These are phyloP conservation scores for Exophiala mesophila DNA, from an alignment of 2,329 filamentous ascomycete genomes.

Conservation along the genomic window DNA sequence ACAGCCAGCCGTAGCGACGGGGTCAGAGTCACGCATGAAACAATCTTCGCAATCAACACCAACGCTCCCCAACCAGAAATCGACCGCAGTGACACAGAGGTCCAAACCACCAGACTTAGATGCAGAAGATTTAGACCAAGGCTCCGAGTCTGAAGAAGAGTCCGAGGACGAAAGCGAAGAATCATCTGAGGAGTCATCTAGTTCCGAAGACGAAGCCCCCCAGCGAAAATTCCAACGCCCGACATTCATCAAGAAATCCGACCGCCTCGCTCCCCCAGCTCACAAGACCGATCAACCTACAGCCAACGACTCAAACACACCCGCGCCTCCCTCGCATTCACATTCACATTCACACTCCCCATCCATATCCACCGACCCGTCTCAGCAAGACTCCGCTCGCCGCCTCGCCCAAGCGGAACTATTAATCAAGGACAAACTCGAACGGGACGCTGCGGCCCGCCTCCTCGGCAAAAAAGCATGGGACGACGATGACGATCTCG, in stretches of 20 bases:
- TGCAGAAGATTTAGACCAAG: constrained; percentile 6
- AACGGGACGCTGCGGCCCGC: constrained; percentile 70
- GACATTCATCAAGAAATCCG: constrained; percentile 61
- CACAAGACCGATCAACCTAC: too few relatives aligned
- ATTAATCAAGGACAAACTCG: constrained; percentile 82
- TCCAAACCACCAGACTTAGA: constrained; percentile 1
- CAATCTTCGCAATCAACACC: constrained; percentile 1
- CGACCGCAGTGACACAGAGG: background rate
- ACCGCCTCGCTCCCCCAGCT: constrained; percentile 39
- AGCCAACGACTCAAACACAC: constrained; percentile 12
- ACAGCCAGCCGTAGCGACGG: constrained; percentile 28
- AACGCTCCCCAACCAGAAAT: constrained; percentile 9
- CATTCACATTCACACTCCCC: constrained; percentile 24
- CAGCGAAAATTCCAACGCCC: constrained; percentile 57
- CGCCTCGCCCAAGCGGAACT: constrained; percentile 69
- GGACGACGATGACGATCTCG: constrained; percentile 70
- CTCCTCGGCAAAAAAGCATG: constrained; percentile 76
- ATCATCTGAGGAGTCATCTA: constrained; percentile 25
- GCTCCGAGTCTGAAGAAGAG: constrained; percentile 25
- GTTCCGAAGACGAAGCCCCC: constrained; percentile 54
- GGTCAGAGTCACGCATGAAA: constrained; percentile 17
- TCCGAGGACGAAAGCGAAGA: constrained; percentile 16
- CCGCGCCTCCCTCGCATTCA: constrained; percentile 13
- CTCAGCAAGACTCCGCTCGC: constrained; percentile 46
- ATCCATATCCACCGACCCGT: constrained; percentile 28